Evolutionary conservation across 1,284 basidiomycete genomes (phyloP).

Genomic region (Athelia psychrophila): DNA sequence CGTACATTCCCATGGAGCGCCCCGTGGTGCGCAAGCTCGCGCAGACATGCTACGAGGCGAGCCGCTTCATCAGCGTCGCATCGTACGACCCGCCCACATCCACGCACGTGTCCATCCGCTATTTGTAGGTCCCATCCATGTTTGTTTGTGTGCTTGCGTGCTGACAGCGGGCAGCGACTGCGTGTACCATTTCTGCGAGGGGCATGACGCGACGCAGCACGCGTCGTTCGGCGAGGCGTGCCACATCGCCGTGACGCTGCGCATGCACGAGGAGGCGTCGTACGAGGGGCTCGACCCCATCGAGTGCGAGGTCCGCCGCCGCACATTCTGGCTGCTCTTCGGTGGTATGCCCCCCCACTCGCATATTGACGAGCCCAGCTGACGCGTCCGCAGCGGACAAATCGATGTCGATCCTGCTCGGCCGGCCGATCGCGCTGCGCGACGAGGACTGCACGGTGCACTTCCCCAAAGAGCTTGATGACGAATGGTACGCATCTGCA

Average conservation of each 20-base stretch:
- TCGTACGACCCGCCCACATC: conserved; percentile 81
- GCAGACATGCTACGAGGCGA: conserved; percentile 76
- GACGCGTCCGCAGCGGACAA: conserved; percentile 64
- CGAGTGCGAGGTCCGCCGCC: conserved; percentile 78
- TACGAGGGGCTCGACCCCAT: conserved; percentile 81
- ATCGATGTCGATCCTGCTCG: conserved; percentile 82
- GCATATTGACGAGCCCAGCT: conserved; percentile 5
- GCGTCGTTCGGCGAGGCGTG: conserved; percentile 75
- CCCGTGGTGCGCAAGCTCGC: conserved; percentile 75
- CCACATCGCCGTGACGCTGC: conserved; percentile 76
- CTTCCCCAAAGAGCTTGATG: conserved; percentile 82
- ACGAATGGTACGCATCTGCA: conserved; percentile 67
- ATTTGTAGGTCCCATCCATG: conserved; percentile 57
- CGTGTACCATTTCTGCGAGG: conserved; percentile 82
- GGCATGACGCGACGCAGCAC: conserved; percentile 76
- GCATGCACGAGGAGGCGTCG: conserved; percentile 80
- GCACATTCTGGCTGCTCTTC: conserved; percentile 85
- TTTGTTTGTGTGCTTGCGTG: conserved; percentile 5
- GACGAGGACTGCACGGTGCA: conserved; percentile 87
- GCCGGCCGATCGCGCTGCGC: conserved; percentile 75
- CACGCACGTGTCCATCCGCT: conserved; percentile 78
- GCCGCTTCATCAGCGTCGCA: conserved; percentile 72
- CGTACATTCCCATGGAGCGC: conserved; percentile 79
- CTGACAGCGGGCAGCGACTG: conserved; percentile 52
- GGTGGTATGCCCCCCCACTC: conserved; percentile 50